Base-by-base conservation (phyloP, 805 yeast genomes). In the Schwanniomyces sp. region DNA sequence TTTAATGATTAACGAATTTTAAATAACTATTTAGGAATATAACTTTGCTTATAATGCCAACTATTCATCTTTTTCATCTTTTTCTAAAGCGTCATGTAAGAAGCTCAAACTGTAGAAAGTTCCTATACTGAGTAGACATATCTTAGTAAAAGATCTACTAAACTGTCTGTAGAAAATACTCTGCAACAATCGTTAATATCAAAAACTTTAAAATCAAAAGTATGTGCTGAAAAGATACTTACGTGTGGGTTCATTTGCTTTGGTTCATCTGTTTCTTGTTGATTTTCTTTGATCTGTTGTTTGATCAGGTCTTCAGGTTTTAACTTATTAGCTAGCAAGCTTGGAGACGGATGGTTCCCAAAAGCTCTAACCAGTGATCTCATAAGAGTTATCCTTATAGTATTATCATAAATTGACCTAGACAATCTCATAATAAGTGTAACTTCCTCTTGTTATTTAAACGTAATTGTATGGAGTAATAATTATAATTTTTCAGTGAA, bases 131-230 rank as follows among this genome's bases (percentile, higher is more conserved):
- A 54, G 42, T 7, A 46, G 38, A 26, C 54, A 50, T 4, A 57
- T 45, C 40, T 56, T 57, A 4, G 51, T 29, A 29, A 51, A 57
- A n/a, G 61, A 53, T 28, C 43, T 50, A 2, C 52, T 45, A 44
- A 52, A 57, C 30, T 52, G 49, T 17, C 52, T 36, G 40, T 55
- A 57, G 37, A 57, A 52, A 9, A 45, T 48, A 14, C 46, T 43
- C 52, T 55, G 32, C 5, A 38, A 40, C 3, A 1, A 25, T 7
- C 2, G 50, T 47, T 40, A 41, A 32, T 47, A 43, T 12, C 14
- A 10, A n/a, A 10, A 2, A 4, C n/a, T 9, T 21, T 37, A 6
- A 7, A 16, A 3, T 18, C 14, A 2, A 16, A 14, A 7, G n/a
- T 7, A 5, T 9, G 30, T 2, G 14, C 4, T 14, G 17, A 16